These are phyloP conservation scores for Venturia effusa DNA, from an alignment of 2,329 filamentous ascomycete genomes.

Conservation along the genomic window DNA sequence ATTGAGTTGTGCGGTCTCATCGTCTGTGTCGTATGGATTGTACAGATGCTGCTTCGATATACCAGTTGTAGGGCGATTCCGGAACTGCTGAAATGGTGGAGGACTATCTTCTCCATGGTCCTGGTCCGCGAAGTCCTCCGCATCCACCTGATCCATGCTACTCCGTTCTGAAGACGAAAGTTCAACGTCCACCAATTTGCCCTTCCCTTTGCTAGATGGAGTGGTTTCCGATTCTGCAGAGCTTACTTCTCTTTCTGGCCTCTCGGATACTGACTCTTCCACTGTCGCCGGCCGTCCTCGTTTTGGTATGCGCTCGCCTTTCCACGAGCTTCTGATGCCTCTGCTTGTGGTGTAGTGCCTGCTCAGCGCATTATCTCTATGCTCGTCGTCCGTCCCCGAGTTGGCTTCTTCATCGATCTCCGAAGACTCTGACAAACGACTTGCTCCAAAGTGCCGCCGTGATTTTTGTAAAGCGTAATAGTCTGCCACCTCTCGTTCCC, in stretches of 20 bases:
- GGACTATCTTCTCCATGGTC: constrained; percentile 36
- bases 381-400: constrained; percentile 32
- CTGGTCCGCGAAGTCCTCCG: constrained; percentile 24
- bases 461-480: constrained; percentile 86
- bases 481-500: constrained; percentile 85
- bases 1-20: constrained; percentile 35
- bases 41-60: constrained; percentile 8
- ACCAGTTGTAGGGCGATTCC: constrained; percentile 29
- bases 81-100: constrained; percentile 47
- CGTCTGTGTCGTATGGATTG: constrained; percentile 41
- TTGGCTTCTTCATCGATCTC: constrained; percentile 66
- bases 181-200: constrained; percentile 72
- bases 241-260: constrained; percentile 25
- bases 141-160: constrained; percentile 32
- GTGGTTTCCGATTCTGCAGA: constrained; percentile 28
- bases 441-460: constrained; percentile 74
- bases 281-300: constrained; percentile 28
- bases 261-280: constrained; percentile 23
- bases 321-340: constrained; percentile 49
- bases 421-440: constrained; percentile 72
- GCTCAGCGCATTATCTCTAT: constrained; percentile 21
- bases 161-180: constrained; percentile 54
- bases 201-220: constrained; percentile 45
- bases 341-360: constrained; percentile 28
- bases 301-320: constrained; percentile 33